Base-by-base conservation (phyloP, 805 yeast genomes). In the Metschnikowia picachoensis region DNA sequence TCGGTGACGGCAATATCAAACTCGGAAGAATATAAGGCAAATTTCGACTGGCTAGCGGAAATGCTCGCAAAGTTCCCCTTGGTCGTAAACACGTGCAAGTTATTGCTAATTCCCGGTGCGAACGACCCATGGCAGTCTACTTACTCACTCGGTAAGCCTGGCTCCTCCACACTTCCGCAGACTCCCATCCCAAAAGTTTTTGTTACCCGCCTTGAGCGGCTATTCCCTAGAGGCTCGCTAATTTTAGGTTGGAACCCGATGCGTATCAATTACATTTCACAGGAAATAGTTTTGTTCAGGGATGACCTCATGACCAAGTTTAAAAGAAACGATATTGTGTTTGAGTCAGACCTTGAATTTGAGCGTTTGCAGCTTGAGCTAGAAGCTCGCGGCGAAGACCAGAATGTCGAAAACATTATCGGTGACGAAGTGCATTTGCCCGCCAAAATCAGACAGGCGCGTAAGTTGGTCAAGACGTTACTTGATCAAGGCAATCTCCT, bases 41-140 rank as follows among this genome's bases (percentile, higher is more conserved):
- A 78, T 25, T 91, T 94, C 65, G 96, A 91, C 57, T 70, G 80
- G 2, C 70, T 94, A 13, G 92, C 95, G 0, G 70, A 73, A 2
- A 57, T 88, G 2, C 59, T 94, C 15, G 76, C 83, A 9, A 72
- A 76, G 39, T 86, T 70, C 55, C 85, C 88, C 0, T 60, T 62
- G 4, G 64, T 89, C 7, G 67, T 81, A 12, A 59, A 67, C 8
- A 60, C 67, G 7, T 74, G 85, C 28, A 81, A 84, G 42, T 64
- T 94, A 28, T 67, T 89, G 1, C 78, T 94, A 48, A 70, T 92
- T 1, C 97, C 98, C 0, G 98, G 99, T 1, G 79, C 80, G 35
- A 86, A 88, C 55, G 99, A 94, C 65, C 97, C 97, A 0, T 94
- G 98, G 97, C 82, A 83, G 31, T 79, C 94, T 1, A 72, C 83